phyloP scores from a whole-genome alignment of 176 grass and related monocot species.

The Zea luxurians region DNA sequence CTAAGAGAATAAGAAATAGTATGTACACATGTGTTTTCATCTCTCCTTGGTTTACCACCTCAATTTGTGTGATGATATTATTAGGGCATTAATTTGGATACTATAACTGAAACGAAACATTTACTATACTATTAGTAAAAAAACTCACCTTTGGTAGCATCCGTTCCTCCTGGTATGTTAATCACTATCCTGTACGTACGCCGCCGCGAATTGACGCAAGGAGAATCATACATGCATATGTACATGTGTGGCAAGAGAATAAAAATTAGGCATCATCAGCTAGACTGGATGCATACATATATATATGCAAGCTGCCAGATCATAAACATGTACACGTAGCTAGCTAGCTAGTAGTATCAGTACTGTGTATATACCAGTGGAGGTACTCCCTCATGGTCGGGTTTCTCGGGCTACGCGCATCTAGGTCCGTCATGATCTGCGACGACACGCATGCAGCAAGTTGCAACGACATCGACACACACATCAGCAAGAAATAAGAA shows the following conservation, averaged over 20 bases:
- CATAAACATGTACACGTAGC: neutral
- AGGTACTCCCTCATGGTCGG: slow-evolving; percentile 74
- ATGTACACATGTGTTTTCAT: no score
- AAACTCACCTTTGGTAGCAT: slow-evolving; percentile 54
- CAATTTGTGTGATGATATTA: no score
- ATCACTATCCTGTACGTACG: slow-evolving; percentile 56
- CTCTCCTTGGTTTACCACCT: no score
- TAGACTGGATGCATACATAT: no score
- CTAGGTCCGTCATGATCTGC: slow-evolving; percentile 84
- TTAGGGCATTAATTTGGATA: no score
- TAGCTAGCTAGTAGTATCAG: no score
- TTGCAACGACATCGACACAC: neutral
- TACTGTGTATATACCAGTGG: slow-evolving; percentile 47
- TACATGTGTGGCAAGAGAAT: neutral
- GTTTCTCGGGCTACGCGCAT: slow-evolving; percentile 84
- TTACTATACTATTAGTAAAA: no score
- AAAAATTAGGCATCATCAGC: neutral
- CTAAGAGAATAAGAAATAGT: no score
- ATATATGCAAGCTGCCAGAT: no score
- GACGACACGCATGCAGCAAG: neutral
- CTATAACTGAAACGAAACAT: no score
- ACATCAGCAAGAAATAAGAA: neutral
- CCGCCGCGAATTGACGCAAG: neutral
- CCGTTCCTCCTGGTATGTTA: slow-evolving; percentile 77
- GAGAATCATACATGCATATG: neutral